These are phyloP conservation scores for Ceratocystis eucalypticola DNA, from an alignment of 2,329 filamentous ascomycete species.

Conservation along the genomic window DNA sequence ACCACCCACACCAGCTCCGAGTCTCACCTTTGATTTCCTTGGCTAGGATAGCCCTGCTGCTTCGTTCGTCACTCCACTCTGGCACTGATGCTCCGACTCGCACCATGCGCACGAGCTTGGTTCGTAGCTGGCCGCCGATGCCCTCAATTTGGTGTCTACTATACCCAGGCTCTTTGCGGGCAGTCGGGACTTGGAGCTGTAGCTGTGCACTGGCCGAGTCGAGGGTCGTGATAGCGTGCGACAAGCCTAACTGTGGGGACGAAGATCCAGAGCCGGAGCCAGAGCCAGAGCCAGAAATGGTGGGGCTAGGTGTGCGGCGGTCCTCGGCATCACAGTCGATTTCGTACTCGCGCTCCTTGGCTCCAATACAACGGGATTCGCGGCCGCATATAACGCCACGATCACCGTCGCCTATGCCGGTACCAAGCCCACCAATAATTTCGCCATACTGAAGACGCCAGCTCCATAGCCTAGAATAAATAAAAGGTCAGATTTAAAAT, in stretches of 20 bases:
- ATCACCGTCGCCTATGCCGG: slow-evolving; percentile 76
- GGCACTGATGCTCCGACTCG: slow-evolving; percentile 72
- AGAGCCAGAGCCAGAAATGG: slow-evolving; percentile 16
- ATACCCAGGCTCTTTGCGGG: slow-evolving; percentile 57
- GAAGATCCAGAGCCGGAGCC: slow-evolving; percentile 21
- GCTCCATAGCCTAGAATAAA: slow-evolving; percentile 55
- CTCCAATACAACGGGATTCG: slow-evolving; percentile 61
- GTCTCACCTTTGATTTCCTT: slow-evolving; percentile 55
- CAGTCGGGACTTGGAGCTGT: slow-evolving; percentile 24
- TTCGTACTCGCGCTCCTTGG: slow-evolving; percentile 66
- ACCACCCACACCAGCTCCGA: slow-evolving; percentile 90
- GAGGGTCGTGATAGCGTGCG: slow-evolving; percentile 16
- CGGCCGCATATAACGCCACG: slow-evolving; percentile 80
- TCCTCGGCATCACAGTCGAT: slow-evolving; percentile 76
- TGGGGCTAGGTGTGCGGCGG: slow-evolving; percentile 30
- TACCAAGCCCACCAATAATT: slow-evolving; percentile 65
- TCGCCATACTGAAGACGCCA: slow-evolving; percentile 81
- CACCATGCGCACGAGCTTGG: slow-evolving; percentile 71
- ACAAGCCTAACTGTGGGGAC: slow-evolving; percentile 16
- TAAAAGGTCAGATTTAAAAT: not conserved
- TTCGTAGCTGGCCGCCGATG: slow-evolving; percentile 76
- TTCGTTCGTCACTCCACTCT: slow-evolving; percentile 69
- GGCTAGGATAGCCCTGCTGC: slow-evolving; percentile 49
- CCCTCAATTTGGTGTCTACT: slow-evolving; percentile 80
- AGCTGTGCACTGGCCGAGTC: slow-evolving; percentile 11